Percentiles rank a stretch among this genome's conserved stretches.
These are phyloP conservation scores for Scytalidium sp. DNA, from an alignment of 2,329 filamentous ascomycete genomes.

Conservation along the genomic window DNA sequence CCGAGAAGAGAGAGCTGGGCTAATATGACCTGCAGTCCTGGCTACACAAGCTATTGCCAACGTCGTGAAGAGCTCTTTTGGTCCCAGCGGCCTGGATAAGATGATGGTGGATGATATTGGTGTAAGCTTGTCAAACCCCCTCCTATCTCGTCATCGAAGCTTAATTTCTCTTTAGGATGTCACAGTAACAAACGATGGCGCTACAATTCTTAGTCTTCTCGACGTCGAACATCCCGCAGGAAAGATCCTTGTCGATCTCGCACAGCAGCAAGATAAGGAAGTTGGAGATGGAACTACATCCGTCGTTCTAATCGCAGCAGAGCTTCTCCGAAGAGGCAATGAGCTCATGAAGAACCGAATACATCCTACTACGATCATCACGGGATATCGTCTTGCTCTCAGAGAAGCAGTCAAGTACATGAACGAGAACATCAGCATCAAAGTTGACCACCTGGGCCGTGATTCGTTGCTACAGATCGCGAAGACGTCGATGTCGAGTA, in stretches of 20 bases:
- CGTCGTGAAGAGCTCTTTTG: slow-evolving; percentile 98
- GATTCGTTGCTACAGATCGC: slow-evolving; percentile 93
- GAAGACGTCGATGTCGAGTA: slow-evolving; percentile 99
- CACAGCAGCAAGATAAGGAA: slow-evolving; percentile 98
- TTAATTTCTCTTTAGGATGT: slow-evolving; percentile 64
- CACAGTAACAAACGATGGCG: slow-evolving; percentile 97
- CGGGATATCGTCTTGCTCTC: slow-evolving; percentile 91
- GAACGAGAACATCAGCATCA: slow-evolving; percentile 96
- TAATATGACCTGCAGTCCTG: slow-evolving; percentile 57
- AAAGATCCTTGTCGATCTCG: slow-evolving; percentile 96
- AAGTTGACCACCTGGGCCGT: slow-evolving; percentile 85
- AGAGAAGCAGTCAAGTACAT: slow-evolving; percentile 98
- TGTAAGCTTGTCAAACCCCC: slow-evolving; percentile 45
- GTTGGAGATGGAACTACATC: slow-evolving; percentile 98
- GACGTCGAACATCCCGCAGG: slow-evolving; percentile 98
- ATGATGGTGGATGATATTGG: slow-evolving; percentile 99
- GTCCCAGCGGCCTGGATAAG: slow-evolving; percentile 95
- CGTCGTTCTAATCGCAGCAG: slow-evolving; percentile 93
- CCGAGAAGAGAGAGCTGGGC: slow-evolving; percentile 6
- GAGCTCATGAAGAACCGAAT: slow-evolving; percentile 99
- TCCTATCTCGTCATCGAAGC: slow-evolving; percentile 2
- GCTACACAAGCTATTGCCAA: slow-evolving; percentile 97
- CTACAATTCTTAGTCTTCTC: slow-evolving; percentile 90
- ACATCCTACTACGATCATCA: slow-evolving; percentile 99
- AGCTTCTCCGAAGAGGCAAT: slow-evolving; percentile 89